Evolutionary conservation across 805 yeast genomes (phyloP), one percentile per base, ranked within the genome.

Genomic region (Candida endomychidarum): DNA sequence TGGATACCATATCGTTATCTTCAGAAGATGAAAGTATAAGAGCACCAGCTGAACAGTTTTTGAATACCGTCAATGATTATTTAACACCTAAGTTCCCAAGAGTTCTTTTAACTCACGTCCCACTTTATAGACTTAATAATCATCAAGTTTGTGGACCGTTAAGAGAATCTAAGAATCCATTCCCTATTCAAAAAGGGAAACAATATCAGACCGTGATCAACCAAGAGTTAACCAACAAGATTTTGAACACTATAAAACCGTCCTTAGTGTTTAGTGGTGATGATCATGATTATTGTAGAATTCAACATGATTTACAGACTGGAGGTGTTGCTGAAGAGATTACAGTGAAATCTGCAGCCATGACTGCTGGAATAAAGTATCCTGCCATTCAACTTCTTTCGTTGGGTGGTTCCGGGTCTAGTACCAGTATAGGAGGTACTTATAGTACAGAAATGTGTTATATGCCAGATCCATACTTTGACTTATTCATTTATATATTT

Each of bases 201-300:
- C 97, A 93, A 57, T 93, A 88, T 59, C 96, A 90, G 60, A 90
- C 96, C 0, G 89, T 85, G 16, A 67, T 93, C 4, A 81, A 78
- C 32, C 65, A 74, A 10, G 75, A 72, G 3, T 53, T 83, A 5
- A 69, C 93, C 0, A 67, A 74, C 18, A 73, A 77, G 21, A 70
- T 93, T 4, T 60, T 93, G 29, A 52, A 69, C 5, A 65, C 64
- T 9, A 58, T 91, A 0, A 61, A 74, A 33, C 99, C 99, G 0
- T 67, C 69, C 15, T 58, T 82, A 7, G 72, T 86, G 2, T 86
- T 88, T 55, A 78, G 95, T 2, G 99, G 99, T 1, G 99, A 93
- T 57, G 99, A 93, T 58, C 99, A 93, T 63, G 99, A 93, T 57
- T 89, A 88, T 51, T 93, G 99, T 61, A 87, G 84, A 47, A 74